Conservation (phyloP, 805 yeast genomes). For the Clavispora santaluciae region DNA sequence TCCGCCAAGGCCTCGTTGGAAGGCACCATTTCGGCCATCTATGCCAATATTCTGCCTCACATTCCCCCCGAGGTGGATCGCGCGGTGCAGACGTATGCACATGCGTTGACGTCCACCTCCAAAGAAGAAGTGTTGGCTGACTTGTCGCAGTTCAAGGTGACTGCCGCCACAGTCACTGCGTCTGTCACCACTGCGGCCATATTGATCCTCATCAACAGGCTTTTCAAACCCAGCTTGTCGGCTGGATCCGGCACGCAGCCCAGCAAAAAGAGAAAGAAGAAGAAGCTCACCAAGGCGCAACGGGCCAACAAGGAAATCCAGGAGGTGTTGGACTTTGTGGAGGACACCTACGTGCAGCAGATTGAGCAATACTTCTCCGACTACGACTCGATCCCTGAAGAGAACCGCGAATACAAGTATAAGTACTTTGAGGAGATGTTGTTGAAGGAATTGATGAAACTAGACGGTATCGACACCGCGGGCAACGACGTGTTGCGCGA, state of each 20-base stretch:
- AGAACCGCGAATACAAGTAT: constrained; percentile 41
- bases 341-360: constrained; percentile 33
- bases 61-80: constrained; percentile 3
- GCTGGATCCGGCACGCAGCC: not conserved
- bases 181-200: constrained; percentile 28
- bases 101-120: constrained; percentile 10
- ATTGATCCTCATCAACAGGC: constrained; percentile 18
- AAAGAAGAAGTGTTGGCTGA: constrained; percentile 26
- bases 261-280: constrained; percentile 23
- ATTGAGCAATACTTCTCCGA: constrained; percentile 13
- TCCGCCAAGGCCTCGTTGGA: constrained; percentile 5
- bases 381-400: constrained; percentile 6
- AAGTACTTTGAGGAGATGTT: constrained; percentile 63
- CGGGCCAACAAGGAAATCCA: constrained; percentile 37
- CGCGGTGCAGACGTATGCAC: constrained; percentile 8
- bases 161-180: constrained; percentile 32
- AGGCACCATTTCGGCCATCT: not conserved
- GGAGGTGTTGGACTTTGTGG: constrained; percentile 35
- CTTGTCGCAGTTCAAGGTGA: constrained; percentile 23
- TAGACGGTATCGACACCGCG: constrained; percentile 59
- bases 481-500: constrained; percentile 49
- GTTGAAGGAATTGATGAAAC: constrained; percentile 57
- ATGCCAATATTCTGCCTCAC: not conserved
- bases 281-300: constrained; percentile 36
- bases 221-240: constrained; percentile 7